Conservation (phyloP, 768 basidiomycete species). For the Tulasnella sp. region DNA sequence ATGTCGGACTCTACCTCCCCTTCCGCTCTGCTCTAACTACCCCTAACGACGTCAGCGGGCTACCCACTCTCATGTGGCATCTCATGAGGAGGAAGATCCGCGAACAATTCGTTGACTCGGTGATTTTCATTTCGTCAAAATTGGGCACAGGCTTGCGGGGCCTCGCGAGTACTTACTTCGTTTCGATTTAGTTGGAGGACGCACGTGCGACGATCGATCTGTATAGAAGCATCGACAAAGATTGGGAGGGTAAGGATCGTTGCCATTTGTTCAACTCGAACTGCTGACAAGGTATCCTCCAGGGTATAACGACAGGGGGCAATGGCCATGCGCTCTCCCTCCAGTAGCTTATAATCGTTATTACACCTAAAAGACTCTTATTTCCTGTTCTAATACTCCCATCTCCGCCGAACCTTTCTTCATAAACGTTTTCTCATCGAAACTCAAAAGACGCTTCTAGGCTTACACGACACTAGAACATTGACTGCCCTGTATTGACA, state of each 20-base stretch:
- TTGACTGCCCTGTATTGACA: not conserved
- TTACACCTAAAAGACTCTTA: not conserved
- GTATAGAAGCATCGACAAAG: not conserved
- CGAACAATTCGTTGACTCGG: constrained; percentile 63
- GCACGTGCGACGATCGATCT: constrained; percentile 42
- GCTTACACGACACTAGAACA: not conserved
- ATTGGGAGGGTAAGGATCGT: constrained; percentile 16
- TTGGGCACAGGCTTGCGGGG: not conserved
- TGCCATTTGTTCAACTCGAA: not conserved
- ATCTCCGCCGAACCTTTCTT: too few species aligned
- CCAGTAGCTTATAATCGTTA: constrained; percentile 8
- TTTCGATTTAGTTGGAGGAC: constrained; percentile 55
- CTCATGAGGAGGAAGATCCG: constrained; percentile 73
- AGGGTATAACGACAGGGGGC: not conserved
- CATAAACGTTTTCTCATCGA: not conserved
- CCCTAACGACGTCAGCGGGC: constrained; percentile 54
- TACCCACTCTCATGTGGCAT: constrained; percentile 74
- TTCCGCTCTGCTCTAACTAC: constrained; percentile 64
- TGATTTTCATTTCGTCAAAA: constrained; percentile 36
- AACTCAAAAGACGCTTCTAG: not conserved
- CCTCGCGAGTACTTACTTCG: not conserved
- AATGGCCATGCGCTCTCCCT: constrained; percentile 22
- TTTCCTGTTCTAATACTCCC: not conserved
- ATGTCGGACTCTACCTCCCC: constrained; percentile 74
- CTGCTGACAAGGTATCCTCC: not conserved